These are phyloP conservation scores for Lachnellula subtilissima DNA, from an alignment of 2,329 filamentous ascomycete genomes.

Conservation along the genomic window DNA sequence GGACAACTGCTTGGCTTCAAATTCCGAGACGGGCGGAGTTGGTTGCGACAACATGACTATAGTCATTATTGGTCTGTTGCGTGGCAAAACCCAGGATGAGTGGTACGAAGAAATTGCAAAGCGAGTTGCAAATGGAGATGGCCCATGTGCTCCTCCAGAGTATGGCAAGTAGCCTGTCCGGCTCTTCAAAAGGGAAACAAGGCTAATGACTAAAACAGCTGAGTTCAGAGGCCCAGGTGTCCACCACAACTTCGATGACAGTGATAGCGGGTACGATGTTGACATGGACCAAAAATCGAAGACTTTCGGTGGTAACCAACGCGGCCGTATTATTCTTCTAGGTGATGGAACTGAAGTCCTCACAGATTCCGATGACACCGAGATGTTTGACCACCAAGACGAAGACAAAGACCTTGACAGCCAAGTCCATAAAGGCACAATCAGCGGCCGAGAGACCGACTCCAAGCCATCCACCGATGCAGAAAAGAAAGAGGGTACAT, in stretches of 20 bases:
- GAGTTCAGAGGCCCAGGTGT: conserved; percentile 80
- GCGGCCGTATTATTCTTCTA: conserved; percentile 85
- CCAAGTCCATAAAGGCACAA: conserved; percentile 67
- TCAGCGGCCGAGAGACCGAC: background rate
- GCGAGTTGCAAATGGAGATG: conserved; percentile 92
- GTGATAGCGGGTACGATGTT: conserved; percentile 70
- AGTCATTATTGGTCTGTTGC: conserved; percentile 80
- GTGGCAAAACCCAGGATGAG: conserved; percentile 90
- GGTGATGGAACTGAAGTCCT: conserved; percentile 92
- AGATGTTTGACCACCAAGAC: conserved; percentile 91
- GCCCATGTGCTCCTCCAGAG: conserved; percentile 96
- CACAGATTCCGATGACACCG: conserved; percentile 81
- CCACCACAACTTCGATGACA: conserved; percentile 79
- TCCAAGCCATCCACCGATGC: conserved; percentile 6
- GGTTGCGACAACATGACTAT: conserved; percentile 99
- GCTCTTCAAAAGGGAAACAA: conserved; percentile 10
- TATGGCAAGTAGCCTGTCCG: conserved; percentile 64
- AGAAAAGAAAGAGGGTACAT: conserved; percentile 17
- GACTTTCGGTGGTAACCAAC: conserved; percentile 64
- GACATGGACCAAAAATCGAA: conserved; percentile 62
- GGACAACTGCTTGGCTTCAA: conserved; percentile 98
- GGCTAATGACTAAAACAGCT: conserved; percentile 47
- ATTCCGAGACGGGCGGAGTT: conserved; percentile 95
- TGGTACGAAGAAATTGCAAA: conserved; percentile 97
- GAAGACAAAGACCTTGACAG: conserved; percentile 79